Evolutionary conservation across 2,329 filamentous ascomycete species (phyloP).

Genomic region (Hypocrella siamensis): DNA sequence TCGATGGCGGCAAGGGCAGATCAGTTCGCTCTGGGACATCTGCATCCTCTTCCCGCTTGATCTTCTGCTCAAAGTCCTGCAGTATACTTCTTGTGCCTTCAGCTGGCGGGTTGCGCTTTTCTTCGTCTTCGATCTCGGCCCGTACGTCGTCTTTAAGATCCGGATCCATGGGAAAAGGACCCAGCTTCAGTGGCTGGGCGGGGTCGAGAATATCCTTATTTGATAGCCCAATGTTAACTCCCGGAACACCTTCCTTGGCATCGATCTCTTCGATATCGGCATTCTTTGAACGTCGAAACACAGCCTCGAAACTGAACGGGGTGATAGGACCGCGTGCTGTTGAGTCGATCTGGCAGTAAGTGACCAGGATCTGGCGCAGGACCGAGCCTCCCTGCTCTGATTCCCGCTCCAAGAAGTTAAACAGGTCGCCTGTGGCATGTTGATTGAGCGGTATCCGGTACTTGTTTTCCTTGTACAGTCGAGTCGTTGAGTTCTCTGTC

Average conservation of each 20-base stretch:
- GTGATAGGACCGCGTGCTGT: constrained; percentile 47
- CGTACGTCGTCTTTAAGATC: constrained; percentile 75
- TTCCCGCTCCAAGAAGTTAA: constrained; percentile 82
- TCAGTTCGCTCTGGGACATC: constrained; percentile 67
- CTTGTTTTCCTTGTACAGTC: constrained; percentile 71
- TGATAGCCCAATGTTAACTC: constrained; percentile 43
- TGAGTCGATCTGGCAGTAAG: constrained; percentile 40
- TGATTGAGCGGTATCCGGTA: constrained; percentile 84
- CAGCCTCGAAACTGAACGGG: constrained; percentile 46
- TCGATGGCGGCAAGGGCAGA: constrained; percentile 74
- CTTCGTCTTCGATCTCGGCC: constrained; percentile 74
- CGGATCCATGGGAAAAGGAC: constrained; percentile 67
- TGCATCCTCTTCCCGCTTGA: constrained; percentile 77
- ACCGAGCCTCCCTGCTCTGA: constrained; percentile 64
- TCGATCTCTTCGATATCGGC: constrained; percentile 48
- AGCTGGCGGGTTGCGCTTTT: constrained; percentile 57
- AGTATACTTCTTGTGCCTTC: constrained; percentile 59
- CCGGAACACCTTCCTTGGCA: constrained; percentile 48
- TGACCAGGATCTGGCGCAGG: constrained; percentile 56
- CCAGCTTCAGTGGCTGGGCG: constrained; percentile 51
- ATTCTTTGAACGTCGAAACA: constrained; percentile 40
- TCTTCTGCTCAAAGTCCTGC: constrained; percentile 76
- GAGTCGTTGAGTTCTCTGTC: constrained; percentile 58
- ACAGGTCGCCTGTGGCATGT: constrained; percentile 65
- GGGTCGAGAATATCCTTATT: constrained; percentile 46